These are phyloP conservation scores for Spencermartinsiella europaea DNA, from an alignment of 805 yeast genomes.

Conservation along the genomic window DNA sequence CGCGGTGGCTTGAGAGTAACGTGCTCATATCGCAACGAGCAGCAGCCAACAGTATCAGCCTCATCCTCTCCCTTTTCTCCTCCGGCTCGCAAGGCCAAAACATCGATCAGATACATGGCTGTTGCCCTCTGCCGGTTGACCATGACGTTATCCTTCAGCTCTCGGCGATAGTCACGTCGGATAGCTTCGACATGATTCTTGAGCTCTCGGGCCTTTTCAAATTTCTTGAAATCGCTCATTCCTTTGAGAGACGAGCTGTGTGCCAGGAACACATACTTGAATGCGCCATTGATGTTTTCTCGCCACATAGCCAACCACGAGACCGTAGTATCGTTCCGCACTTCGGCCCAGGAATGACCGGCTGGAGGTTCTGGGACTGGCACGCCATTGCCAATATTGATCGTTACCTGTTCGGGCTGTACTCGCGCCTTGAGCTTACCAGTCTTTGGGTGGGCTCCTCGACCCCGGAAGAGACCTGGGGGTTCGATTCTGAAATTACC, in stretches of 20 bases:
- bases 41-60: constrained; percentile 97
- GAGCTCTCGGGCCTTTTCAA: constrained; percentile 87
- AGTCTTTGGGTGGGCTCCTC: constrained; percentile 96
- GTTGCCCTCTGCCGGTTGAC: constrained; percentile 87
- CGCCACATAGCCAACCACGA: constrained; percentile 98
- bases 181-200: constrained; percentile 66
- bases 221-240: constrained; percentile 82
- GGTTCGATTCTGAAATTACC: constrained; percentile 96
- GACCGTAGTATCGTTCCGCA: constrained; percentile 82
- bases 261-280: constrained; percentile 87
- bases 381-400: constrained; percentile 71
- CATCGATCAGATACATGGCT: constrained; percentile 88
- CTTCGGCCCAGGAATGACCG: constrained; percentile 89
- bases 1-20: constrained; percentile 80
- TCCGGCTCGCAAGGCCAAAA: constrained; percentile 94
- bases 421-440: constrained; percentile 88
- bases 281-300: constrained; percentile 78
- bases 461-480: constrained; percentile 91
- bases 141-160: constrained; percentile 72
- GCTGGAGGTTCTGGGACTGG: constrained; percentile 75
- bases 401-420: constrained; percentile 79
- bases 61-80: constrained; percentile 97
- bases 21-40: constrained; percentile 89
- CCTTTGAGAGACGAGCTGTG: constrained; percentile 90
- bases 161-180: constrained; percentile 65